These are phyloP conservation scores for Candida piceae DNA, from an alignment of 805 yeast species.

Conservation along the genomic window DNA sequence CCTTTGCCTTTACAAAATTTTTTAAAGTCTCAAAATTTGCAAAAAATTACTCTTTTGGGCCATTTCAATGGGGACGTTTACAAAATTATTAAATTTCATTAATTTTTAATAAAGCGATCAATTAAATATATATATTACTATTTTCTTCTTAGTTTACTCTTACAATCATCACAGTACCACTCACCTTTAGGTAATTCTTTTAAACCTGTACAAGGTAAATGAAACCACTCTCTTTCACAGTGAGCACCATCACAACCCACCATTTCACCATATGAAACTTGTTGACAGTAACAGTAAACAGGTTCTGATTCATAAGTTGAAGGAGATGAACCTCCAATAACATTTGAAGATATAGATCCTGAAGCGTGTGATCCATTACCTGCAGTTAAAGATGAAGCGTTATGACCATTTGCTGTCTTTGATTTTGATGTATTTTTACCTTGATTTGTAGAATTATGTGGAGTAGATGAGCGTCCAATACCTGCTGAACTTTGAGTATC, in stretches of 20 bases:
- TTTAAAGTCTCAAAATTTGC: too few relatives aligned
- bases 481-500: conserved; percentile 5
- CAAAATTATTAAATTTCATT: too few relatives aligned
- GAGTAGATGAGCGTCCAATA: background rate
- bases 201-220: conserved; percentile 86
- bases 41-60: background rate
- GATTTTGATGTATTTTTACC: conserved; percentile 4
- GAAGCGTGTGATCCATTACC: background rate
- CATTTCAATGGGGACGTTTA: background rate
- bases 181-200: conserved; percentile 81
- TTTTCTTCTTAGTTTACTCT: conserved; percentile 15
- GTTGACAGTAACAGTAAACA: conserved; percentile 92
- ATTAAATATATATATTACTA: background rate
- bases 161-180: conserved; percentile 76
- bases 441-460: too few relatives aligned
- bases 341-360: background rate
- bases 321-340: background rate
- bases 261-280: conserved; percentile 97
- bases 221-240: conserved; percentile 94
- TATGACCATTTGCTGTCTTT: conserved; percentile 3
- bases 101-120: too few relatives aligned
- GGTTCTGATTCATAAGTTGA: conserved; percentile 50
- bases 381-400: background rate
- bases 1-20: too few relatives aligned
- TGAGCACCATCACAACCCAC: conserved; percentile 96